Evolutionary conservation across 495 filamentous ascomycete species (phyloP), one percentile per base, ranked within the genome.

Genomic region (Penicillium atrosanguineum): DNA sequence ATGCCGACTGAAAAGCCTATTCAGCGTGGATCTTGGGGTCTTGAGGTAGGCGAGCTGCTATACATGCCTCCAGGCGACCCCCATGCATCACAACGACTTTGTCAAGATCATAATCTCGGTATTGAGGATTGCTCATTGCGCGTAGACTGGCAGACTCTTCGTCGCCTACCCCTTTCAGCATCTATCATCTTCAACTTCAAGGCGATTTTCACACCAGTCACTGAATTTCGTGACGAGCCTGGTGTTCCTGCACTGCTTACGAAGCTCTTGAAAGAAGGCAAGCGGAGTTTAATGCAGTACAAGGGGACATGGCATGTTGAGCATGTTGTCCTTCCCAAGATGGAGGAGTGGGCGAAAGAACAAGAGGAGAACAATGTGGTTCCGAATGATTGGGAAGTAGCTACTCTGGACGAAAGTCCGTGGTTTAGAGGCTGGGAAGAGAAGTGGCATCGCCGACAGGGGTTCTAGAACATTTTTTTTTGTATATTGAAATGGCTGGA

Each of bases 61-160:
- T 95, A 86, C 70, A 87, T 88, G 85, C 85, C 88, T 0, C 81
- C 85, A 4, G 85, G 83, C n/a, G 78, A 91, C 58, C 84, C 86
- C 0, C 85, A 91, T 50, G 83, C 83, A 59, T 59, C 68, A 36
- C 68, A 80, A 46, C 80, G 87, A 19, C 57, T 72, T 8, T 53
- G 62, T 1, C 89, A 93, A 60, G 66, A 82, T 43, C 69, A 79
- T 1, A 57, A 75, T 7, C 68, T 94, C 6, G 67, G 62, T 7
- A 59, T 86, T n/a, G 74, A 79, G 0, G 81, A 88, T 20, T 76
- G 87, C 57, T 69, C 86, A 50, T 78, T 96, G 14, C 83, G 91
- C n/a, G 90, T 94, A 3, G 91, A 96, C 65, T 94, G 90, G 89
- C 91, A 96, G 69, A 96, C 91, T 0, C 77, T 96, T 16, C 83